Evolutionary conservation across 768 basidiomycete genomes (phyloP).

Genomic region (Pleurotus platypus): DNA sequence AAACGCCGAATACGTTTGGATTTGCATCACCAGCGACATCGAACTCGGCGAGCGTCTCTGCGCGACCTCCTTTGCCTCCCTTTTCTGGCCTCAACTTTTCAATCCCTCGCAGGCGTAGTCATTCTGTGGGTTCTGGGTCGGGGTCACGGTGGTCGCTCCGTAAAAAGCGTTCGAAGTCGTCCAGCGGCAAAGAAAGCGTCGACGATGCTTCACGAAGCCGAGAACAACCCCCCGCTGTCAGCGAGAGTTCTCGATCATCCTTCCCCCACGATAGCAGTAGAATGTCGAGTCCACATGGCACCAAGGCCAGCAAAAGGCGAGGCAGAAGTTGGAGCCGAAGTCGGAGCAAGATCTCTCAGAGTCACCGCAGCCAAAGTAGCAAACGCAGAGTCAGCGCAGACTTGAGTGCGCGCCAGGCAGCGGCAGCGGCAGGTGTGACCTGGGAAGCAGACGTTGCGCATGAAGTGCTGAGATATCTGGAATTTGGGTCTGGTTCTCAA

Average conservation of each 20-base stretch:
- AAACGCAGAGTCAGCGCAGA: slow-evolving; percentile 53
- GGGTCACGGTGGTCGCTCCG: slow-evolving; percentile 2
- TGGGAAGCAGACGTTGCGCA: slow-evolving; percentile 54
- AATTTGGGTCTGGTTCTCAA: not conserved
- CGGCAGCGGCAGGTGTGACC: no score
- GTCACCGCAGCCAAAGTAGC: slow-evolving; percentile 24
- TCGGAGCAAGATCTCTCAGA: not conserved
- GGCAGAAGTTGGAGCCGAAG: not conserved
- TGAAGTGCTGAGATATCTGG: slow-evolving; percentile 39
- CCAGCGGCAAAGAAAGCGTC: not conserved
- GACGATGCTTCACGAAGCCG: not conserved
- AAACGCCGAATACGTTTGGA: slow-evolving; percentile 4
- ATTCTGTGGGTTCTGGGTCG: not conserved
- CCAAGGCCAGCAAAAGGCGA: not conserved
- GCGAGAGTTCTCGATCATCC: not conserved
- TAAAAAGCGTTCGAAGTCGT: not conserved
- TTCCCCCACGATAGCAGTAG: not conserved
- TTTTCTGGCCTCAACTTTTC: not conserved
- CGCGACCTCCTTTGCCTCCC: not conserved
- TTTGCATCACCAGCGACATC: not conserved
- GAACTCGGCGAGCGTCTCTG: not conserved
- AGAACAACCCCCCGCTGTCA: not conserved
- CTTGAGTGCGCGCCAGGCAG: slow-evolving; percentile 46
- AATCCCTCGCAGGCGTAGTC: not conserved
- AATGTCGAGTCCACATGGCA: not conserved